phyloP scores from a whole-genome alignment of 345 rosid species.

The sweet orange (Citrus sinensis) region DNA sequence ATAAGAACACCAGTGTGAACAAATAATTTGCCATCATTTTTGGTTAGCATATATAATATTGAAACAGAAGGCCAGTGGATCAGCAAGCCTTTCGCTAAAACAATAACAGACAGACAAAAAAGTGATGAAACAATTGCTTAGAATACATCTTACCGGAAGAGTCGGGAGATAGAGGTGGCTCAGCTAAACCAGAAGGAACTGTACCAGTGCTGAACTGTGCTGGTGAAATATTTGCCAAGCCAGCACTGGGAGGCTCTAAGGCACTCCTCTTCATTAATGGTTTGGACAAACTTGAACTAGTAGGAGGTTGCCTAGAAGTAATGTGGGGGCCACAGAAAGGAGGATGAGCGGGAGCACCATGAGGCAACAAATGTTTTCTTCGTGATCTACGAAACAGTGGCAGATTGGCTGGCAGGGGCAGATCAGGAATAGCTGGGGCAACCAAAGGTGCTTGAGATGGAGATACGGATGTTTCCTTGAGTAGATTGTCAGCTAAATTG shows the following conservation, averaged over 20 bases:
- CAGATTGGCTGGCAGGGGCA: constrained; percentile 45
- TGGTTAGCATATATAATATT: not conserved
- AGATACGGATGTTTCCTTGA: constrained; percentile 34
- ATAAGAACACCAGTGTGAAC: constrained; percentile 21
- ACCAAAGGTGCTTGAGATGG: constrained; percentile 35
- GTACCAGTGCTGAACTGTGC: constrained; percentile 48
- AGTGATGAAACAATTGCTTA: not conserved
- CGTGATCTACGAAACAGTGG: constrained; percentile 37
- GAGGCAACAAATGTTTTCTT: constrained; percentile 44
- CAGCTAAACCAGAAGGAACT: constrained; percentile 53
- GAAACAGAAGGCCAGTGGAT: not conserved
- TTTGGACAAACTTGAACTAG: constrained; percentile 58
- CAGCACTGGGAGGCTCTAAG: constrained; percentile 49
- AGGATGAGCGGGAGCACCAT: constrained; percentile 43
- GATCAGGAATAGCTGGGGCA: constrained; percentile 41
- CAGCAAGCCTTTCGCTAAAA: not conserved
- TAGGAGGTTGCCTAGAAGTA: constrained; percentile 57
- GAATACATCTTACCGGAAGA: constrained; percentile 50
- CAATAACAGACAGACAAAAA: not conserved
- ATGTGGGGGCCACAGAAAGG: constrained; percentile 58
- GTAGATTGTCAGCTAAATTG: constrained; percentile 25
- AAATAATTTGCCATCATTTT: not conserved
- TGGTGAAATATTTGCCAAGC: constrained; percentile 69
- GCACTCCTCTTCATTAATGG: constrained; percentile 56
- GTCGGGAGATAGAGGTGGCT: constrained; percentile 83